Conservation (phyloP, 768 basidiomycete genomes). For the Phallus indusiatus region DNA sequence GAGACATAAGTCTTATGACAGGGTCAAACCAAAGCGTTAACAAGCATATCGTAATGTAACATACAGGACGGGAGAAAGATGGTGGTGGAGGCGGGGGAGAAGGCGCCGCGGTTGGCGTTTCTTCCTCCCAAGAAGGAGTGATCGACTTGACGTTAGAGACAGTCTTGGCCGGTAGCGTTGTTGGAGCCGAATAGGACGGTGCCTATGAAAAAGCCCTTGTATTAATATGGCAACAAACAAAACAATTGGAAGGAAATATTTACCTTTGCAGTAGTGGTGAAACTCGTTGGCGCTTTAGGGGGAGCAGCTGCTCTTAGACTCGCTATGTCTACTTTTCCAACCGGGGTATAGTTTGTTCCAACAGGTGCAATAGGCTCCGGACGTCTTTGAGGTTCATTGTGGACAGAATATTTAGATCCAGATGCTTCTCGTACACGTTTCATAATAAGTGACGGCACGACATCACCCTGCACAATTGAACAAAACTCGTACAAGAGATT, state of each 20-base stretch:
- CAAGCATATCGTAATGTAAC: not conserved
- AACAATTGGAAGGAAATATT: conserved; percentile 4
- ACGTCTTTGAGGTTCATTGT: conserved; percentile 65
- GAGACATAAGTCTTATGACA: not conserved
- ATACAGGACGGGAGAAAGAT: not conserved
- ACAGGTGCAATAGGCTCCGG: conserved; percentile 76
- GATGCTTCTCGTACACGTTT: conserved; percentile 80
- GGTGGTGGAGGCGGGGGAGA: not conserved
- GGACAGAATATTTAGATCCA: conserved; percentile 82
- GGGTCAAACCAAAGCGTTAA: not conserved
- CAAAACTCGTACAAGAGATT: conserved; percentile 5
- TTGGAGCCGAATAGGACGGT: conserved; percentile 22
- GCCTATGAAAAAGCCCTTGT: not conserved
- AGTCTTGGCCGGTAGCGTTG: conserved; percentile 17
- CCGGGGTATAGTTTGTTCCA: conserved; percentile 65
- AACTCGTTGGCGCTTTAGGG: conserved; percentile 12
- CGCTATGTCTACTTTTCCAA: conserved; percentile 62
- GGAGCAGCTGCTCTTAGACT: conserved; percentile 14
- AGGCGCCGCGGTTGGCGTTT: conserved; percentile 15
- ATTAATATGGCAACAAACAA: too few species aligned
- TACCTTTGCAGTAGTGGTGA: conserved; percentile 12
- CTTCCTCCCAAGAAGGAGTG: conserved; percentile 53
- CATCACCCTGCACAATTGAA: conserved; percentile 52
- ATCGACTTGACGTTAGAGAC: conserved; percentile 27
- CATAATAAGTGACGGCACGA: conserved; percentile 72